These are phyloP conservation scores for Basidiobolus meristosporus DNA, from an alignment of 371 early-diverging fungal species.

Conservation along the genomic window DNA sequence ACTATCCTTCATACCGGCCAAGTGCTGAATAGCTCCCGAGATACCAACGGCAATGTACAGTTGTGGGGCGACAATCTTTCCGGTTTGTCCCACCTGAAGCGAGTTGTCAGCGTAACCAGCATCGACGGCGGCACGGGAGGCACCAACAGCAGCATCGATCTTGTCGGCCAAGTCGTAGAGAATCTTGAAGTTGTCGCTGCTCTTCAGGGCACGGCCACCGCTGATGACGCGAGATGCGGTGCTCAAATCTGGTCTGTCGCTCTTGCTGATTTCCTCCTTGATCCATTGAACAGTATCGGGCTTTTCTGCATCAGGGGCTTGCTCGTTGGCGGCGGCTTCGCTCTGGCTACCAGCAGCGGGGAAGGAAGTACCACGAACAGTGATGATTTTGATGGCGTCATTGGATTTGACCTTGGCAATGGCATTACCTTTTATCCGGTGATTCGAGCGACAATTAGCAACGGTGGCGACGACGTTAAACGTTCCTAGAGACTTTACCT, in stretches of 20 bases:
- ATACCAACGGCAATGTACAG: conserved; percentile 91
- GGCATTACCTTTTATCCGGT: conserved; percentile 56
- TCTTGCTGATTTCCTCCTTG: conserved; percentile 78
- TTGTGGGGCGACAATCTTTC: conserved; percentile 93
- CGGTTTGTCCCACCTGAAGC: conserved; percentile 95
- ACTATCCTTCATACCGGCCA: conserved; percentile 98
- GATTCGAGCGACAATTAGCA: neutral
- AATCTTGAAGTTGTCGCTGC: conserved; percentile 84
- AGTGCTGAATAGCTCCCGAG: conserved; percentile 93
- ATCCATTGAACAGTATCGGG: conserved; percentile 54
- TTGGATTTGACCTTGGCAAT: conserved; percentile 84
- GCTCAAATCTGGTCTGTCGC: conserved; percentile 87
- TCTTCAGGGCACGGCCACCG: conserved; percentile 95
- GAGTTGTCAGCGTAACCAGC: conserved; percentile 93
- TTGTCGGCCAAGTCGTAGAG: conserved; percentile 87
- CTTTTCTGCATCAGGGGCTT: conserved; percentile 40
- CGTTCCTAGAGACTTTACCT: conserved; percentile 19
- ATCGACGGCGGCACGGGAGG: conserved; percentile 96
- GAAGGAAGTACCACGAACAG: conserved; percentile 87
- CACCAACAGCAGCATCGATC: conserved; percentile 89
- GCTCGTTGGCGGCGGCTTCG: conserved; percentile 31
- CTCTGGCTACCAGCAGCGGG: conserved; percentile 33
- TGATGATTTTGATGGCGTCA: conserved; percentile 73
- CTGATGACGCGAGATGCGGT: conserved; percentile 76
- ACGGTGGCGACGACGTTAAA: too few relatives aligned